Base-by-base conservation (phyloP, 371 early-diverging fungal genomes). In the Fennellomyces sp. region DNA sequence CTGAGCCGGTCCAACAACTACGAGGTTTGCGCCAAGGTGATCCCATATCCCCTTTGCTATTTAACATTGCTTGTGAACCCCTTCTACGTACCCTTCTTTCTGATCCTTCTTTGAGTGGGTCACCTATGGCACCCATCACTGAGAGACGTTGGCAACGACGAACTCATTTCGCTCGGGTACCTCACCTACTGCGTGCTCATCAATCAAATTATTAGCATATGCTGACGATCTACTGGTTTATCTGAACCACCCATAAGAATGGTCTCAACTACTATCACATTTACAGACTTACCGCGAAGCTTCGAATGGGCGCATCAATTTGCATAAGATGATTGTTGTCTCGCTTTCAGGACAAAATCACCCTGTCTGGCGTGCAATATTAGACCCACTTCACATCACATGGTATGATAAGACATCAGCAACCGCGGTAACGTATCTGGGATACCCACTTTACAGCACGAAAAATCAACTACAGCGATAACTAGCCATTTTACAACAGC, bases 11-110 rank as follows among this genome's bases (percentile, higher is more conserved):
- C 21, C 27, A 21, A 0, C 61, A 63, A 45, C 25, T 17, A 11
- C 52, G 67, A 21, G 62, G 61, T 0, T 29, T 66, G 1, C 58
- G 63, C 1, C 67, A 66, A 50, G 62, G 62, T 0, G 67, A 66
- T 29, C 63, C 63, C 2, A 45, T 66, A 7, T 66, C 63, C 0
- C 63, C 67, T 4, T 13, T 58, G 7, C 59, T 62, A 1, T 66
- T 66, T 49, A 62, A 69, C 28, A 26, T 67, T 2, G 65, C 61
- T 0, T 42, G 66, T 17, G 67, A 67, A 35, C 65, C 65, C 0
- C 62, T 69, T 11, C 56, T 65, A 58, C 23, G 0, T 28, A 1
- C 60, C 54, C 2, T 62, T 26, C 23, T 62, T 7, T 12, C 13
- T 50, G 50, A 50, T 29, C 10, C 5, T 5, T 6, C 30, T 7